Evolutionary conservation across 306 rosid species (phyloP).

Genomic region (Rosa chinensis): DNA sequence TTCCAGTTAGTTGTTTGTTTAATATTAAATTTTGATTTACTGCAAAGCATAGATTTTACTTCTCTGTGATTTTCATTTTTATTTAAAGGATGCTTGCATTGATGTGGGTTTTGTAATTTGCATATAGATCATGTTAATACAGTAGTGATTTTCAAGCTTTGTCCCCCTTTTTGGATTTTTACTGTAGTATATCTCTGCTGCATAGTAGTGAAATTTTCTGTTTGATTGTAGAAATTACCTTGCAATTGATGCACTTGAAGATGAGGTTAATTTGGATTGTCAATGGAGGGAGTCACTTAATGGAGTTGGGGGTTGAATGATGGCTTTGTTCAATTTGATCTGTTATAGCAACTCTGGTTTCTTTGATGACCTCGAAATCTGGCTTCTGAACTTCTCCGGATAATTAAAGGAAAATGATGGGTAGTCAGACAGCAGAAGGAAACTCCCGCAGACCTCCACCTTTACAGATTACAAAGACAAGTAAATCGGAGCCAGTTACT

Average conservation of each 20-base stretch:
- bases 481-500: slow-evolving; percentile 43
- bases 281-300: slow-evolving; percentile 37
- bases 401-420: slow-evolving; percentile 24
- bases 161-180: neutral
- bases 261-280: slow-evolving; percentile 25
- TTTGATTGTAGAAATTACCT: slow-evolving; percentile 26
- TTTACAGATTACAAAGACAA: slow-evolving; percentile 34
- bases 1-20: neutral
- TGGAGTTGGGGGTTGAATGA: slow-evolving; percentile 33
- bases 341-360: slow-evolving; percentile 21
- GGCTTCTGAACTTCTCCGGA: slow-evolving; percentile 35
- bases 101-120: neutral
- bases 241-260: slow-evolving; percentile 32
- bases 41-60: neutral
- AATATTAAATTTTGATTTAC: neutral
- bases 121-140: neutral
- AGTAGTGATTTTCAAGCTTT: neutral
- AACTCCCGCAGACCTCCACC: slow-evolving; percentile 36
- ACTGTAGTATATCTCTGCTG: slow-evolving; percentile 1
- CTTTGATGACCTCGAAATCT: slow-evolving; percentile 38
- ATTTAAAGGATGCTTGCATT: neutral
- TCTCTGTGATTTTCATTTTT: neutral
- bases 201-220: slow-evolving; percentile 1
- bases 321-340: slow-evolving; percentile 30
- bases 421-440: slow-evolving; percentile 35